Conservation (phyloP, 2,329 filamentous ascomycete species). For the Sporothrix luriei region DNA sequence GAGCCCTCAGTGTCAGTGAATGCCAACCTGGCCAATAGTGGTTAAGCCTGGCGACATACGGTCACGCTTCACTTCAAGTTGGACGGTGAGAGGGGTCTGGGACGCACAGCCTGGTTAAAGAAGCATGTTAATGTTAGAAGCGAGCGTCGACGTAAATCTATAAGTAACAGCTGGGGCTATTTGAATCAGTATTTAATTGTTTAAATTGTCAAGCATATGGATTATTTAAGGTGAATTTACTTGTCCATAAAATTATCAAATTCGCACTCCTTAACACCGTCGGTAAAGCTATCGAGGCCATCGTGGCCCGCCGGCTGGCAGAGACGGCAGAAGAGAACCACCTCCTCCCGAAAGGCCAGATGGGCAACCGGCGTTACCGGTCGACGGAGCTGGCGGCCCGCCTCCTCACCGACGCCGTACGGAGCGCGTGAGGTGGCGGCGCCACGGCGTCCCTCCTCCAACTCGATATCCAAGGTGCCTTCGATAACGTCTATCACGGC, state of each 20-base stretch:
- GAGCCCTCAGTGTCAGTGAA: background rate
- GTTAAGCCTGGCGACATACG: background rate
- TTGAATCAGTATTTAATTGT: background rate
- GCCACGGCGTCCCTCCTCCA: conserved; percentile 2
- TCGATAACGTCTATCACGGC: background rate
- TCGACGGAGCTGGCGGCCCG: background rate
- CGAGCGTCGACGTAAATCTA: background rate
- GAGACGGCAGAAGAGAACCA: background rate
- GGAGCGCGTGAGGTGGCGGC: background rate
- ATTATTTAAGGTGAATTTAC: no score
- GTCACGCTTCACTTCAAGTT: conserved; percentile 14
- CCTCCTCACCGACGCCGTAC: no score
- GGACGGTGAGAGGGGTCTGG: background rate
- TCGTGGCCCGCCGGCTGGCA: background rate
- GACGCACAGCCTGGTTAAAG: background rate
- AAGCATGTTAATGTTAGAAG: conserved; percentile 15
- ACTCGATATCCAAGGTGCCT: conserved; percentile 3
- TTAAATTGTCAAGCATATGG: background rate
- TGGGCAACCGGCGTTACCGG: conserved; percentile 5
- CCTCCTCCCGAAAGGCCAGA: background rate
- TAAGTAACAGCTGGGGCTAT: background rate
- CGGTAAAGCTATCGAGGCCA: background rate
- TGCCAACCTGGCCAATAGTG: background rate
- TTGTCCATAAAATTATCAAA: background rate
- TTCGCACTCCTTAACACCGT: background rate